phyloP scores from a whole-genome alignment of 2,329 filamentous ascomycete species.

The Botrytis hyacinthi region DNA sequence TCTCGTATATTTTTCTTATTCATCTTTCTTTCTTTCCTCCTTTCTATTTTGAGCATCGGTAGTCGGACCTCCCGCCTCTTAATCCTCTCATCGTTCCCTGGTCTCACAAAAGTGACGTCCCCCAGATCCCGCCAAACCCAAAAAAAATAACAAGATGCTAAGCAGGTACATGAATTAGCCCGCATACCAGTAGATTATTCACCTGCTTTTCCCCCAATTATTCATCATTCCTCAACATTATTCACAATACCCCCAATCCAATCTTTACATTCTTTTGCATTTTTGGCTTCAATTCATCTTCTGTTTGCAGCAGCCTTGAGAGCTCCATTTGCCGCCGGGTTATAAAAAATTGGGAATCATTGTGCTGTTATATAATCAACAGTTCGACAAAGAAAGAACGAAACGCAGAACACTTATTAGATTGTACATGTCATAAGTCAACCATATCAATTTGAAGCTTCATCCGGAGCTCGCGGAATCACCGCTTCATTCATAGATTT shows the following conservation, averaged over 20 bases:
- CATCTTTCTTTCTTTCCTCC: neutral
- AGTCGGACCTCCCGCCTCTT: constrained; percentile 9
- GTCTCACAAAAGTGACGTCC: constrained; percentile 14
- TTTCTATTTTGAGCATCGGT: neutral
- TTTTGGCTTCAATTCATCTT: neutral
- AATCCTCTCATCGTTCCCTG: neutral
- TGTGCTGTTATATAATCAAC: constrained; percentile 2
- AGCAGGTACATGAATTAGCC: neutral
- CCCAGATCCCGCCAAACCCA: neutral
- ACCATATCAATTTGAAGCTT: constrained; percentile 14
- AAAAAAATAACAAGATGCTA: neutral
- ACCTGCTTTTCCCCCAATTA: constrained; percentile 2
- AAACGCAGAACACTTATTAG: neutral
- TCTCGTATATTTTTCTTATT: neutral
- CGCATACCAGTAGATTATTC: neutral
- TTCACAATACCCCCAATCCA: neutral
- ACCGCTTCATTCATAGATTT: constrained; percentile 7
- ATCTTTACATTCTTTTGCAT: constrained; percentile 15
- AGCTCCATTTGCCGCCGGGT: neutral
- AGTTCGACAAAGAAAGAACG: constrained; percentile 5
- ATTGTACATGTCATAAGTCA: constrained; percentile 24
- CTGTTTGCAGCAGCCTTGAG: neutral
- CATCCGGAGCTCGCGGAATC: constrained; percentile 31
- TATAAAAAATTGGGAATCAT: neutral
- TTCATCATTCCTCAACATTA: constrained; percentile 19